Percentiles rank a stretch among this genome's conserved stretches.
Evolutionary conservation across 2,329 filamentous ascomycete species (phyloP).

Genomic region (Sclerotinia sclerotiorum): DNA sequence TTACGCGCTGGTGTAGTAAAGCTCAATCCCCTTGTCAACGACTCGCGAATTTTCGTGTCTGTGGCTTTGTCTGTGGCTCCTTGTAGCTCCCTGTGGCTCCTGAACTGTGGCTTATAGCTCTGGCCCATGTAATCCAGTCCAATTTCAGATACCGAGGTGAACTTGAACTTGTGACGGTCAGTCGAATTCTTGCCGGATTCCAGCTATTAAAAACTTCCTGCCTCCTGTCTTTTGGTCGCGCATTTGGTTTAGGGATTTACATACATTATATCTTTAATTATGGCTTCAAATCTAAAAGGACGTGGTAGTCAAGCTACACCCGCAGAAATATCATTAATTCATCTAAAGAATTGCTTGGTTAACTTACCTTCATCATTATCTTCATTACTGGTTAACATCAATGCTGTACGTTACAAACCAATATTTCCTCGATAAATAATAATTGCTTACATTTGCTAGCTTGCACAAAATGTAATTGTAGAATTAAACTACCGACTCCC

Average conservation of each 20-base stretch:
- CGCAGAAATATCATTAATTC: slow-evolving; percentile 81
- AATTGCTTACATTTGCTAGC: slow-evolving; percentile 48
- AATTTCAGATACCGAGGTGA: slow-evolving; percentile 20
- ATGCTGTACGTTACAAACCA: slow-evolving; percentile 66
- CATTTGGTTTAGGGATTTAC: slow-evolving; percentile 6
- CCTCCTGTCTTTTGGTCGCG: not conserved
- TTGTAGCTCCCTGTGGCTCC: not conserved
- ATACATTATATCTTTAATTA: slow-evolving; percentile 24
- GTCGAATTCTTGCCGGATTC: not conserved
- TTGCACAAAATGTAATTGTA: slow-evolving; percentile 93
- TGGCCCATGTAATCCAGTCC: not conserved
- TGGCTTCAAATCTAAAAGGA: slow-evolving; percentile 33
- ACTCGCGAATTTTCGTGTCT: slow-evolving; percentile 21
- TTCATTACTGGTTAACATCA: slow-evolving; percentile 80
- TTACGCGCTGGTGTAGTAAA: slow-evolving; percentile 18
- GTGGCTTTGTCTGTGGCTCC: not conserved
- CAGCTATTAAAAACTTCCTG: not conserved
- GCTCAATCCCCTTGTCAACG: slow-evolving; percentile 14
- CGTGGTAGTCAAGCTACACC: slow-evolving; percentile 62
- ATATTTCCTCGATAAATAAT: not conserved
- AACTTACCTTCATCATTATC: slow-evolving; percentile 87
- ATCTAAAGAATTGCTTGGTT: slow-evolving; percentile 91
- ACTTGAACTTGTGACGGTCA: slow-evolving; percentile 14
- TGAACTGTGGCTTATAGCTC: not conserved
- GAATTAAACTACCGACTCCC: slow-evolving; percentile 77